These are phyloP conservation scores for Acer saccharum DNA, from an alignment of 345 rosid genomes.

Conservation along the genomic window DNA sequence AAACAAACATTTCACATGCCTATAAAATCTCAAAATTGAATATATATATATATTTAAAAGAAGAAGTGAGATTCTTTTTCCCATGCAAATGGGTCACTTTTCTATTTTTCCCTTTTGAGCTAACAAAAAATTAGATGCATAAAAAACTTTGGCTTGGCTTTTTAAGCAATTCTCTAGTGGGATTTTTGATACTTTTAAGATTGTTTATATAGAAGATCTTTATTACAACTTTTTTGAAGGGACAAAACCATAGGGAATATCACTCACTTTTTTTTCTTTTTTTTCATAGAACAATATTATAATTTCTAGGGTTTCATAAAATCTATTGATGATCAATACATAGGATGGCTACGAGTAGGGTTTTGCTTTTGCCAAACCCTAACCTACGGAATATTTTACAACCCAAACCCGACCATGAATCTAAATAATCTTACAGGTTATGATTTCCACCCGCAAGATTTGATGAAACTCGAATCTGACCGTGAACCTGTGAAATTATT, in stretches of 20 bases:
- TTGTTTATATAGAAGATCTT: background rate
- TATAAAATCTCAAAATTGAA: too few relatives aligned
- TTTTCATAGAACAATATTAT: background rate
- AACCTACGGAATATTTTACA: too few relatives aligned
- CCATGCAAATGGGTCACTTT: background rate
- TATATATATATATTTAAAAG: background rate
- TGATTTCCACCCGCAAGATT: too few relatives aligned
- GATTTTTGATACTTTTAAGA: background rate
- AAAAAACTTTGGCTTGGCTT: background rate
- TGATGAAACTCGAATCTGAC: too few relatives aligned
- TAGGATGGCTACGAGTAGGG: too few relatives aligned
- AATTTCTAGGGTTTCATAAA: background rate
- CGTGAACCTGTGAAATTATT: too few relatives aligned
- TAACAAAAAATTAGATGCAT: background rate
- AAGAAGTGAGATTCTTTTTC: background rate
- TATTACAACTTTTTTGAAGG: background rate
- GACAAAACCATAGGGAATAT: background rate
- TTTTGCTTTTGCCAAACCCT: too few relatives aligned
- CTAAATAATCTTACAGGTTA: too few relatives aligned
- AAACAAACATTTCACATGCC: slow-evolving; percentile 27
- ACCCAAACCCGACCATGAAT: too few relatives aligned
- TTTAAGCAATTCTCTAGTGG: background rate
- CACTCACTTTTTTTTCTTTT: background rate
- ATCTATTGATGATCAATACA: too few relatives aligned
- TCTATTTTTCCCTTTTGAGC: background rate